Evolutionary conservation across 345 rosid species (phyloP).

Genomic region (Viola odorata): DNA sequence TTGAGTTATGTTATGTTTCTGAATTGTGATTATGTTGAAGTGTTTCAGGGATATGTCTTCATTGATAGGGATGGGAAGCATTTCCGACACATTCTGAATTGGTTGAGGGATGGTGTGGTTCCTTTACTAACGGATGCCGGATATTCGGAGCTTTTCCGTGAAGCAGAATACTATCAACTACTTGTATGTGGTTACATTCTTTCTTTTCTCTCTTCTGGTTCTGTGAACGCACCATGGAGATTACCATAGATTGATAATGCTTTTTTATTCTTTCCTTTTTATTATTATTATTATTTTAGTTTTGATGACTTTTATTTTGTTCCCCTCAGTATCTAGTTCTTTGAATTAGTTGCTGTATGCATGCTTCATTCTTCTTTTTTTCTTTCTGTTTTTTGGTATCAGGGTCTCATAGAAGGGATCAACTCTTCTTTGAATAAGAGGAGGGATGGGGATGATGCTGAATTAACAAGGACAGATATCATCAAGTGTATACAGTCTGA

Average conservation of each 20-base stretch:
- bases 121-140: conserved; percentile 55
- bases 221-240: too few relatives aligned
- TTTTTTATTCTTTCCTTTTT: neutral
- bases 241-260: too few relatives aligned
- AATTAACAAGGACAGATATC: conserved; percentile 71
- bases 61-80: conserved; percentile 88
- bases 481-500: conserved; percentile 85
- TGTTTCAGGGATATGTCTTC: conserved; percentile 68
- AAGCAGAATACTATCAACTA: conserved; percentile 84
- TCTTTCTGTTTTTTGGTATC: conserved; percentile 7
- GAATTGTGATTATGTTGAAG: neutral
- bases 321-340: too few relatives aligned
- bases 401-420: conserved; percentile 70
- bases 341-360: too few relatives aligned
- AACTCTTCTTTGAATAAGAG: conserved; percentile 34
- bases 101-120: conserved; percentile 89
- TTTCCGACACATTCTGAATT: conserved; percentile 80
- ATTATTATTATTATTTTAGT: too few relatives aligned
- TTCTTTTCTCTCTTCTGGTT: neutral
- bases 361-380: too few relatives aligned
- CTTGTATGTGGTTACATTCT: conserved; percentile 43
- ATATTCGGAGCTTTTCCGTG: conserved; percentile 64
- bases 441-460: conserved; percentile 57
- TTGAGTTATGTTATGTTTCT: conserved; percentile 7
- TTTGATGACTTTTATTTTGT: too few relatives aligned